Percentiles rank a stretch among this genome's conserved stretches.
Evolutionary conservation across 495 filamentous ascomycete genomes (phyloP).

Genomic region (Podospora bellae-mahoneyi): DNA sequence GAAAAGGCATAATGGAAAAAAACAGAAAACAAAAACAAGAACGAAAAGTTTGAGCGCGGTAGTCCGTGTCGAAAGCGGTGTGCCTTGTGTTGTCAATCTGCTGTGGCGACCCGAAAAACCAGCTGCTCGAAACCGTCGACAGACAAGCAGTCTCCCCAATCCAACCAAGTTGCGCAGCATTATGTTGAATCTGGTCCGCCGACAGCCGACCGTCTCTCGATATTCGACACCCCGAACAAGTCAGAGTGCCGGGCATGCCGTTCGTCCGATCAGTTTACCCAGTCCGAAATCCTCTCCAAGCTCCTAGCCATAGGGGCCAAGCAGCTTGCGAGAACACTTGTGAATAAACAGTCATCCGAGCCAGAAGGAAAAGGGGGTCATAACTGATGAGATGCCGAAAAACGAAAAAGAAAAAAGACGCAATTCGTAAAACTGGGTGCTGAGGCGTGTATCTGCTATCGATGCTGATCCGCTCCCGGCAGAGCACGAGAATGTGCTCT

Average conservation of each 20-base stretch:
- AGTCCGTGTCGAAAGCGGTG: background rate
- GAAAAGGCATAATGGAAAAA: conserved; percentile 24
- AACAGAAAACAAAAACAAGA: conserved; percentile 22
- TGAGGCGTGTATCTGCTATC: conserved; percentile 29
- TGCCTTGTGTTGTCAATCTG: background rate
- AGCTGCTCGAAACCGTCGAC: background rate
- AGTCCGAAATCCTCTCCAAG: background rate
- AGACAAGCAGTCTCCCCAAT: background rate
- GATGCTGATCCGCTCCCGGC: conserved; percentile 26
- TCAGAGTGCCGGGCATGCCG: conserved; percentile 13
- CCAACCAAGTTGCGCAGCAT: background rate
- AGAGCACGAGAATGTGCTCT: conserved; percentile 7
- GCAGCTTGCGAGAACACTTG: background rate
- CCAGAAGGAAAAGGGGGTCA: conserved; percentile 13
- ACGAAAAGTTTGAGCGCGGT: background rate
- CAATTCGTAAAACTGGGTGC: conserved; percentile 32
- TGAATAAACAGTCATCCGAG: conserved; percentile 19
- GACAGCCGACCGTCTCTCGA: background rate
- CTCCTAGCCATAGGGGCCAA: background rate
- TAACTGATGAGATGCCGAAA: conserved; percentile 33
- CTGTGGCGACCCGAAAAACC: conserved; percentile 11
- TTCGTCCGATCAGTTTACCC: conserved; percentile 4
- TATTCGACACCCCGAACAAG: conserved; percentile 7
- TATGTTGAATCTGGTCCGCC: background rate
- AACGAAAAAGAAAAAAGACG: conserved; percentile 33